Percentiles rank a stretch among this genome's conserved stretches.
Evolutionary conservation across 768 basidiomycete species (phyloP).

Genomic region (Clitopilus passeckerianus): DNA sequence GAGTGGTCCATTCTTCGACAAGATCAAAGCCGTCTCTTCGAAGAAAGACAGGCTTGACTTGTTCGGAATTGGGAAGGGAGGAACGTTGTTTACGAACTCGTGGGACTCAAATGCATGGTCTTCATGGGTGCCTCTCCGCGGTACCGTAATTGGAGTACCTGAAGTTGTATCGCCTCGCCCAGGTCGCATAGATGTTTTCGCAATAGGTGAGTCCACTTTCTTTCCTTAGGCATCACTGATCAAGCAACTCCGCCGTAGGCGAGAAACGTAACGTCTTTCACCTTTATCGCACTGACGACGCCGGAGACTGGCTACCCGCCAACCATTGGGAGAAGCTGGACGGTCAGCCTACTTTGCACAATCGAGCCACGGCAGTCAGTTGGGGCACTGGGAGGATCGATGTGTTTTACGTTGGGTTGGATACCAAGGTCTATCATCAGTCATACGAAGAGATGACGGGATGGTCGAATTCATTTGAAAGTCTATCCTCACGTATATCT

Average conservation of each 20-base stretch:
- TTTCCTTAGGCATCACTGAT: too few relatives aligned
- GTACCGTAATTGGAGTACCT: background rate
- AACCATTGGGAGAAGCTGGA: background rate
- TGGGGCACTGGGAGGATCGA: conserved; percentile 5
- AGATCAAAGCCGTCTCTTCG: conserved; percentile 1
- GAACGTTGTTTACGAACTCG: background rate
- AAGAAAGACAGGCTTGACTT: conserved; percentile 1
- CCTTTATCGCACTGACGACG: too few relatives aligned
- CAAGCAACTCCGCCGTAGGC: too few relatives aligned
- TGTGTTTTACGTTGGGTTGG: conserved; percentile 1
- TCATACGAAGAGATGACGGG: background rate
- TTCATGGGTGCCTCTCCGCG: background rate
- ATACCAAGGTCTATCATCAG: conserved; percentile 1
- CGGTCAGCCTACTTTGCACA: background rate
- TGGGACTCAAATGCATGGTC: background rate
- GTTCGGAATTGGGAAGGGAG: background rate
- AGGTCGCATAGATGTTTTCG: background rate
- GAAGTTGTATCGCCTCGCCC: background rate
- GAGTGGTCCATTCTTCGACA: background rate
- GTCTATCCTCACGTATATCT: background rate
- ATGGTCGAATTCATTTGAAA: background rate
- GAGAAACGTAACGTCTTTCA: too few relatives aligned
- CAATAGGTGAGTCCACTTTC: background rate
- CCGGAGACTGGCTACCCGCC: background rate
- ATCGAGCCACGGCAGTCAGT: conserved; percentile 1